Percentiles rank a stretch among this genome's conserved stretches.
These are phyloP conservation scores for Solanum okadae DNA, from an alignment of 257 asterid species.

Conservation along the genomic window DNA sequence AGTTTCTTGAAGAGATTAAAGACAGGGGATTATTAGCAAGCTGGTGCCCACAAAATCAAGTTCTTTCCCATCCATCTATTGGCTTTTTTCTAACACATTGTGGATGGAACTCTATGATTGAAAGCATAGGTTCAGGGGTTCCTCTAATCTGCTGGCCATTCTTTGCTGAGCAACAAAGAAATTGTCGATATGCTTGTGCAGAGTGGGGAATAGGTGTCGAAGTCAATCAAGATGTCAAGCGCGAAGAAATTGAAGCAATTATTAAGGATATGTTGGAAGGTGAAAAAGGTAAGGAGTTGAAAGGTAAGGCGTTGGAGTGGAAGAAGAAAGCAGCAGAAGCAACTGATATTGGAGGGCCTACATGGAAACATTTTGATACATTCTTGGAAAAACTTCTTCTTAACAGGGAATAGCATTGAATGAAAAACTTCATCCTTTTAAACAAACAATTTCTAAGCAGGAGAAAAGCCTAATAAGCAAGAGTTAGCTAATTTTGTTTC, in stretches of 20 bases:
- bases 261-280: background rate
- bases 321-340: background rate
- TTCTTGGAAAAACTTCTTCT: background rate
- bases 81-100: background rate
- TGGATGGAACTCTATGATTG: background rate
- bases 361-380: background rate
- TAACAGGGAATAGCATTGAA: too few species aligned
- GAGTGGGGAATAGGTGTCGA: background rate
- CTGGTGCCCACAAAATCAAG: background rate
- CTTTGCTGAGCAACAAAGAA: background rate
- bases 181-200: background rate
- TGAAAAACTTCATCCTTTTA: too few species aligned
- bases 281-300: background rate
- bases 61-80: background rate
- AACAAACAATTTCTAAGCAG: too few species aligned
- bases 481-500: background rate
- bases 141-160: background rate
- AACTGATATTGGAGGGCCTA: background rate
- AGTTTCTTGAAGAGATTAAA: background rate
- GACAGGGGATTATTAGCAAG: background rate
- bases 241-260: background rate
- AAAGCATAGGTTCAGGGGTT: background rate
- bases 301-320: background rate
- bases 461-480: too few species aligned
- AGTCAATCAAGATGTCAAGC: background rate